phyloP scores from a whole-genome alignment of 2,329 filamentous ascomycete genomes.

The Daldinia sp. region DNA sequence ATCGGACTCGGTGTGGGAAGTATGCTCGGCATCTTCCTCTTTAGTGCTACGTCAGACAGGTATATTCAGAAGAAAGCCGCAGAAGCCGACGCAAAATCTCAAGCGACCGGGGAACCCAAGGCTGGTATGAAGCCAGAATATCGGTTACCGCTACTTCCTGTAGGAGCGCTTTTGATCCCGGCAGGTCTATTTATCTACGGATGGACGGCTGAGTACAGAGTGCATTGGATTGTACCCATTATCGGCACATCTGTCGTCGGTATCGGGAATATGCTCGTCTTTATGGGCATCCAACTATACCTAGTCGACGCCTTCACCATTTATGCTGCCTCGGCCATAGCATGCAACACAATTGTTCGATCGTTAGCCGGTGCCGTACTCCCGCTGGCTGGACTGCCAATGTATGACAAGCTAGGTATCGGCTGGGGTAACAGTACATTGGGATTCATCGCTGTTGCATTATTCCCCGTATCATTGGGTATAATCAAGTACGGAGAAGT shows the following conservation, averaged over 20 bases:
- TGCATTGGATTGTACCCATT: slow-evolving; percentile 67
- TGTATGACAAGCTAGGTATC: slow-evolving; percentile 49
- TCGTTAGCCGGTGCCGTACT: slow-evolving; percentile 64
- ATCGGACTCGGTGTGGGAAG: slow-evolving; percentile 68
- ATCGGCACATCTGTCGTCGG: slow-evolving; percentile 62
- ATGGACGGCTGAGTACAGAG: slow-evolving; percentile 48
- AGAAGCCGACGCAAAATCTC: slow-evolving; percentile 44
- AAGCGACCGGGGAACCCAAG: slow-evolving; percentile 30
- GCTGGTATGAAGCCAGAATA: slow-evolving; percentile 47
- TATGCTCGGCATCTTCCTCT: slow-evolving; percentile 48
- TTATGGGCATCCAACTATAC: slow-evolving; percentile 68
- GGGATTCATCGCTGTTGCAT: slow-evolving; percentile 49
- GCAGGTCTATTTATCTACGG: slow-evolving; percentile 53
- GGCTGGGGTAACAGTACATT: slow-evolving; percentile 53
- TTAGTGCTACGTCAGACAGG: slow-evolving; percentile 50
- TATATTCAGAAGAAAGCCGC: slow-evolving; percentile 64
- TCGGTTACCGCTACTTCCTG: slow-evolving; percentile 43
- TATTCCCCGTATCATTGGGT: slow-evolving; percentile 41
- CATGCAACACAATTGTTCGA: slow-evolving; percentile 68
- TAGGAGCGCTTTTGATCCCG: slow-evolving; percentile 46
- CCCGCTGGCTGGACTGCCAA: slow-evolving; percentile 60
- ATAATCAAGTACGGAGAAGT: slow-evolving; percentile 46
- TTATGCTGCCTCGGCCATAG: slow-evolving; percentile 60
- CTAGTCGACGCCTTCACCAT: slow-evolving; percentile 64
- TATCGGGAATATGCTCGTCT: slow-evolving; percentile 54